phyloP scores from a whole-genome alignment of 768 basidiomycete species.

The Auriscalpium orientale region DNA sequence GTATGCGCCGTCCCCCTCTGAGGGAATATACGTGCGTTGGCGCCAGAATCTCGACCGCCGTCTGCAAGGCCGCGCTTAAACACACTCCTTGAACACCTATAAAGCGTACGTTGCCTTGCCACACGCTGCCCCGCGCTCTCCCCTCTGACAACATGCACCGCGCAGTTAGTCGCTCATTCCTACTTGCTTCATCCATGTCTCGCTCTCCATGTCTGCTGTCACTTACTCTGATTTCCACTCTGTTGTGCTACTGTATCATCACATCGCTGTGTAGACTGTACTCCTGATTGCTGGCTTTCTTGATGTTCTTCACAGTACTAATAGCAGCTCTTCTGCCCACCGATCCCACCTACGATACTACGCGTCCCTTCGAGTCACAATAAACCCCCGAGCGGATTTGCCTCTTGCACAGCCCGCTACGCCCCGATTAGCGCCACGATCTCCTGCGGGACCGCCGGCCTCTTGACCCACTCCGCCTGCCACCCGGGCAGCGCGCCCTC shows the following conservation, averaged over 20 bases:
- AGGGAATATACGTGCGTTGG: slow-evolving; percentile 16
- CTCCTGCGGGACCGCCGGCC: slow-evolving; percentile 34
- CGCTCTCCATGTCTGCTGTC: not conserved
- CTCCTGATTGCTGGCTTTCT: not conserved
- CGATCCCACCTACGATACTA: too few relatives aligned
- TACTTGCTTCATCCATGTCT: not conserved
- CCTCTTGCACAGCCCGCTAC: not conserved
- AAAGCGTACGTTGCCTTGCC: too few relatives aligned
- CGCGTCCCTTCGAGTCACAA: not conserved
- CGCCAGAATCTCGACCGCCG: slow-evolving; percentile 9
- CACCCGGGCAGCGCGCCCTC: slow-evolving; percentile 35
- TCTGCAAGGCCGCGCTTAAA: not conserved
- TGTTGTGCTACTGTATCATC: not conserved
- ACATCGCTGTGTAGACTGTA: not conserved
- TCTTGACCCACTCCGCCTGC: slow-evolving; percentile 41
- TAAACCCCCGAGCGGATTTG: not conserved
- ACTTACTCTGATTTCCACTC: too few relatives aligned
- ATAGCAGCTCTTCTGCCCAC: not conserved
- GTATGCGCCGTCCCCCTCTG: slow-evolving; percentile 9
- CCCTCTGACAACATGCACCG: too few relatives aligned
- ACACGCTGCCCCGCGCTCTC: too few relatives aligned
- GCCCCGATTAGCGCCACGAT: slow-evolving; percentile 16
- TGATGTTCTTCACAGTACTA: not conserved
- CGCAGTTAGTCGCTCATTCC: not conserved
- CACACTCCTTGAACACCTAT: too few relatives aligned